phyloP scores from a whole-genome alignment of 2,329 filamentous ascomycete species.

The Mycosphaerella arachidis region DNA sequence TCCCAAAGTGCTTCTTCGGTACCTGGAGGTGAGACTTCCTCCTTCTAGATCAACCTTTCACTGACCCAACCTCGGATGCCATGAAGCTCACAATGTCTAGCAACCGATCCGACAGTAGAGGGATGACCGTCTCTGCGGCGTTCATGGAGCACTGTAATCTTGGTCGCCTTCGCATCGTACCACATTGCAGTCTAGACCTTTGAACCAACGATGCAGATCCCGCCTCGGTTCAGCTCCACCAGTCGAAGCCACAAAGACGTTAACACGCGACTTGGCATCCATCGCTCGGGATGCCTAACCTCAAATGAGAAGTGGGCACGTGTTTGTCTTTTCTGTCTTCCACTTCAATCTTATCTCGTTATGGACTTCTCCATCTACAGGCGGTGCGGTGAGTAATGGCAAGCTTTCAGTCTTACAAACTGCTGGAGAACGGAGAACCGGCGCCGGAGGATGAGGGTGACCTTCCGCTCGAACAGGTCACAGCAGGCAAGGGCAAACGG shows the following conservation, averaged over 20 bases:
- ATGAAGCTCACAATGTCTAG: not conserved
- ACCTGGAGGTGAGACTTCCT: not conserved
- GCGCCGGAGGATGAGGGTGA: conserved; percentile 4
- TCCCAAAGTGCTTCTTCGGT: not conserved
- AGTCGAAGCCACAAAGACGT: not conserved
- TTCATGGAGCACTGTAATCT: not conserved
- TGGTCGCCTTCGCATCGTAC: not conserved
- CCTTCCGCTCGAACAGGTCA: not conserved
- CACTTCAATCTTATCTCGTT: not conserved
- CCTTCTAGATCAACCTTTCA: not conserved
- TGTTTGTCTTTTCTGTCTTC: not conserved
- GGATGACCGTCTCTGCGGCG: not conserved
- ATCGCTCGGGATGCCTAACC: not conserved
- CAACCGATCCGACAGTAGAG: not conserved
- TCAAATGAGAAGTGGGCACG: not conserved
- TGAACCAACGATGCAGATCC: not conserved
- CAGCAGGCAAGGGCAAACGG: conserved; percentile 1
- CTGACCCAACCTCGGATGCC: too few relatives aligned
- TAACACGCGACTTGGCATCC: not conserved
- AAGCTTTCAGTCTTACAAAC: conserved; percentile 16
- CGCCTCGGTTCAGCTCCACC: not conserved
- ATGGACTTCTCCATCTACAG: not conserved
- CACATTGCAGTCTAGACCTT: not conserved
- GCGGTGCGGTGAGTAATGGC: conserved; percentile 11
- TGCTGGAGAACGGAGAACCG: conserved; percentile 17